Evolutionary conservation across 768 basidiomycete genomes (phyloP).

Genomic region (Russula sp.): DNA sequence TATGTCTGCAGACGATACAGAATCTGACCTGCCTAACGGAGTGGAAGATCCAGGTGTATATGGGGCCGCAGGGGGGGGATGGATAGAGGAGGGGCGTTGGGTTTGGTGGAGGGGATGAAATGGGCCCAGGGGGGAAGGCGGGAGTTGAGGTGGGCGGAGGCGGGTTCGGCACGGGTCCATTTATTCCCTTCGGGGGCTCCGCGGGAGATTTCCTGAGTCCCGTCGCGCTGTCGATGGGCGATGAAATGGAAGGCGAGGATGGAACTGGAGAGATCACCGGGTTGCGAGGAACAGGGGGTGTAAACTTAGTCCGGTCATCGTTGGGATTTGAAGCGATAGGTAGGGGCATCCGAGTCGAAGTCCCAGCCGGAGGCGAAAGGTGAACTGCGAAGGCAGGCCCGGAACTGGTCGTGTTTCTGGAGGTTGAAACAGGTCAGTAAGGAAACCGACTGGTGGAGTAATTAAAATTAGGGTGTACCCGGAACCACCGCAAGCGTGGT

Average conservation of each 20-base stretch:
- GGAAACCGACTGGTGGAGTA: too few relatives aligned
- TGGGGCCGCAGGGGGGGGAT: neutral
- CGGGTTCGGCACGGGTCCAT: neutral
- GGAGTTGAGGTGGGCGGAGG: neutral
- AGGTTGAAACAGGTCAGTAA: too few relatives aligned
- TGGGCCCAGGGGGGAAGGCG: slow-evolving; percentile 4
- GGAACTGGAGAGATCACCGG: too few relatives aligned
- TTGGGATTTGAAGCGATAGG: too few relatives aligned
- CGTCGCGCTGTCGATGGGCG: neutral
- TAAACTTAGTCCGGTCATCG: too few relatives aligned
- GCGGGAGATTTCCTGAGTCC: neutral
- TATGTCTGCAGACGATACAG: slow-evolving; percentile 41
- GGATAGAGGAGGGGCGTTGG: slow-evolving; percentile 7
- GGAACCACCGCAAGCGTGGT: too few relatives aligned
- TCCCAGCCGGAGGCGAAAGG: too few relatives aligned
- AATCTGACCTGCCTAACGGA: slow-evolving; percentile 1
- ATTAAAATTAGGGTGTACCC: too few relatives aligned
- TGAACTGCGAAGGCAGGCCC: neutral
- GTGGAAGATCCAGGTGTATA: slow-evolving; percentile 1
- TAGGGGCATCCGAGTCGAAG: too few relatives aligned
- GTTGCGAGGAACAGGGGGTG: too few relatives aligned
- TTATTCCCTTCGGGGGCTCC: neutral
- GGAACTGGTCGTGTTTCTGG: too few relatives aligned
- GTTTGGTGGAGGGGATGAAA: neutral
- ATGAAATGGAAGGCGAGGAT: neutral